Percentiles rank a stretch among this genome's conserved stretches.
Conservation (phyloP, 257 asterid genomes). For the Sherardia arvensis region DNA sequence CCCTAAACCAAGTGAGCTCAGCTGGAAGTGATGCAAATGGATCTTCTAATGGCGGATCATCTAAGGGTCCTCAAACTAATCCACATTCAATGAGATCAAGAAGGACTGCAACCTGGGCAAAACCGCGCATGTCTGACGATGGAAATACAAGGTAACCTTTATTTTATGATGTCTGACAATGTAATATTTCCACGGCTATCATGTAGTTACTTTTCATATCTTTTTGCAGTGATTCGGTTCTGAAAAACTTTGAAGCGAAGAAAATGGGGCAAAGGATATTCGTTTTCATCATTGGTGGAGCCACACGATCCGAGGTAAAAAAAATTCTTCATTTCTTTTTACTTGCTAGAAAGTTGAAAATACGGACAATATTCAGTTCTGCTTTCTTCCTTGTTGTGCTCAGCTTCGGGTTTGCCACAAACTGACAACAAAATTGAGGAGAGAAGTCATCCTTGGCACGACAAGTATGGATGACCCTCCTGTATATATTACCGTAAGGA, state of each 20-base stretch:
- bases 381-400: slow-evolving; percentile 11
- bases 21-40: slow-evolving; percentile 21
- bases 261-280: slow-evolving; percentile 93
- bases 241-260: slow-evolving; percentile 55
- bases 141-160: slow-evolving; percentile 67
- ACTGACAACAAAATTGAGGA: slow-evolving; percentile 66
- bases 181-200: neutral
- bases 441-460: slow-evolving; percentile 95
- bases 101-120: slow-evolving; percentile 94
- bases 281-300: slow-evolving; percentile 85
- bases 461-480: slow-evolving; percentile 88
- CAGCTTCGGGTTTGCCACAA: slow-evolving; percentile 96
- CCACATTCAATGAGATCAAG: slow-evolving; percentile 87
- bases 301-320: slow-evolving; percentile 92
- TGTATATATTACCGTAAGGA: slow-evolving; percentile 65
- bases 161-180: neutral
- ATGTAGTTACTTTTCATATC: slow-evolving; percentile 5
- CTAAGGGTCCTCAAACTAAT: slow-evolving; percentile 35
- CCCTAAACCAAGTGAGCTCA: slow-evolving; percentile 51
- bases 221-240: slow-evolving; percentile 58
- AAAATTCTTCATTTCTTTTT: slow-evolving; percentile 2
- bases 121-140: slow-evolving; percentile 71
- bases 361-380: neutral
- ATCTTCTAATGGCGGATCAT: slow-evolving; percentile 31
- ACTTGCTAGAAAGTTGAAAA: slow-evolving; percentile 4